Base-by-base conservation (phyloP, 768 basidiomycete genomes). In the Coprinellus micaceus region DNA sequence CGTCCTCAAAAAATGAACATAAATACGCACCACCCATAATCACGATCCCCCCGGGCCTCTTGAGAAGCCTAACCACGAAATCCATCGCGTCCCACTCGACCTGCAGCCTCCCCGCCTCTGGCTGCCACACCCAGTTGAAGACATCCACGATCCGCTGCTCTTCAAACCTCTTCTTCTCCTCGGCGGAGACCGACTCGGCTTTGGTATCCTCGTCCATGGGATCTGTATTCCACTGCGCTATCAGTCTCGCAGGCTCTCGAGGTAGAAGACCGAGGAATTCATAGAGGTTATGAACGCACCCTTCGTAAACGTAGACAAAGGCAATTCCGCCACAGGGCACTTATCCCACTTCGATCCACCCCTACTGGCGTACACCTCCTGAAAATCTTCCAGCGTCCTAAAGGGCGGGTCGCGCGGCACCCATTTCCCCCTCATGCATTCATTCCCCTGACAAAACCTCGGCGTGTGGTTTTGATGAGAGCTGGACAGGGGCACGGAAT, bases 41-140 rank as follows among this genome's bases (percentile, higher is more conserved):
- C 17, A 64, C 59, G 6, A 64, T 43, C 13, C 63, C 63, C 7
- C 61, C 60, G 15, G 63, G 63, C 24, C 52, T 58, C 43, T 36
- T 57, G 17, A 64, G 37, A 30, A 64, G 37, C 26, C 59, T 43
- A 4, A 64, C 59, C 37, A 64, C 58, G 40, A 64, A 59, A 17
- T 60, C 57, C 7, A 56, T 26, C 3, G 58, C 49, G 41, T 61
- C 54, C 58, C 58, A 64, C 33, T 33, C 33, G 12, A 45, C 26
- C 24, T 46, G 37, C 60, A 57, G 53, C 51, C 24, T 40, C 28
- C 61, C 63, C 13, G 45, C 22, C 2, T 22, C 24, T 2, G 63
- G 63, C 39, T 52, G 41, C 63, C 63, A 64, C 4, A 64, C 63
- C 53, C 57, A 64, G 33, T 61, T 64, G 53, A 59, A 56, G n/a